Base-by-base conservation (phyloP, 192 early-diverging fungal species). In the Coemansia sp. region DNA sequence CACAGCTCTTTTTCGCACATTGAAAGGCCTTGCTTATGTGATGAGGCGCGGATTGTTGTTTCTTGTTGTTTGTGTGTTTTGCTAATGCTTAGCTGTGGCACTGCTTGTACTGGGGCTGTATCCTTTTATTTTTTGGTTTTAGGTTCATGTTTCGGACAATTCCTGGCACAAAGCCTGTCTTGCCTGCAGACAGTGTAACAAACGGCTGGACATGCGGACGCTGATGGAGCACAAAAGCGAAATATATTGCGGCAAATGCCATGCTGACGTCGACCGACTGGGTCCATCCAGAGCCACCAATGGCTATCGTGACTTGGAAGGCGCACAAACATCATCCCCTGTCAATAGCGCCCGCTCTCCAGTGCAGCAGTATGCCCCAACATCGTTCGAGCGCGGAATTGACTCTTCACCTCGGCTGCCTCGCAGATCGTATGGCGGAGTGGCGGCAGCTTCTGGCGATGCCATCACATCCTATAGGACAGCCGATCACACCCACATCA, bases 111-210 rank as follows among this genome's bases (percentile, higher is more conserved):
- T 32, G 32, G 32, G 1, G 43, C 42, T 45, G 43, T 45, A 45
- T 12, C 43, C 13, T 45, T 45, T 45, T 45, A 15, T 45, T 9
- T 45, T 1, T 12, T 45, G 1, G 43, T 65, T 21, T 21, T 80
- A 81, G 78, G 69, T 74, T 8, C 75, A 75, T 40, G 79, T 78
- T 41, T 78, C 83, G 11, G 73, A 78, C 47, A 78, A 78, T 3
- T 71, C 73, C 10, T 85, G 83, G 83, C 83, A 85, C 68, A 66
- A 47, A 42, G 6, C 58, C 10, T 85, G 83, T 45, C 74, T 81
- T 59, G 73, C 68, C 48, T 85, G 83, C 54, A 61, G 55, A 26
- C 61, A 76, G 41, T 85, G 83, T 55, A 54, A 62, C 21, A 63
- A 63, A 16, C 42, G 68, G 8, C 59, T 85, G 55, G 75, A 77